Base-by-base conservation (phyloP, 371 early-diverging fungal species). In the Mortierella sp. region DNA sequence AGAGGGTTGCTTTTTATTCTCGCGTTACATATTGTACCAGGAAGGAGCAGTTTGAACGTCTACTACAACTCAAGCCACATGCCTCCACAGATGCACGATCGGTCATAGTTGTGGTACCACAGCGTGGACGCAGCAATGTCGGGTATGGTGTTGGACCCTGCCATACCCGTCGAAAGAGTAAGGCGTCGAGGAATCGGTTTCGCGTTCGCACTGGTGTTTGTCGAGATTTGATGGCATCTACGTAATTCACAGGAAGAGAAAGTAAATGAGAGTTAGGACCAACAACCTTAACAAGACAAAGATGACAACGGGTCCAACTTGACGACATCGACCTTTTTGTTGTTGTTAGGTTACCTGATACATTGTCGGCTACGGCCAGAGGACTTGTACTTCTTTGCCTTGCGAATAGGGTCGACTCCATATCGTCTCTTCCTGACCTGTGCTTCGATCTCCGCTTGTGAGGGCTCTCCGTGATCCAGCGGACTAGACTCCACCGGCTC, bases 31-130 rank as follows among this genome's bases (percentile, higher is more conserved):
- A n/a, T n/a, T n/a, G n/a, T n/a, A n/a, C n/a, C n/a, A n/a, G n/a
- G 31, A 45, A 45, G 29, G 8, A 48, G 37, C 5, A 40, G 64
- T 34, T n/a, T n/a, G 41, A 8, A 40, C 14, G 7, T 19, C 34
- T 37, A 45, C 50, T 69, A 82, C 22, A 82, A 72, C 34, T 82
- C 82, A 50, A 82, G 58, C 82, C 82, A 82, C 78, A 73, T 73
- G 37, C 73, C 73, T 26, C 73, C 73, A 44, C 73, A 73, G 55
- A 73, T 73, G 52, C 82, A 82, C 0, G 82, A 77, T n/a, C 82
- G 69, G 64, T 82, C 82, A 52, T 77, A 82, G 71, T 82, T 78
- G 39, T 82, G 82, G 66, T 82, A 74, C 82, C 82, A 82, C 8
- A 77, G 70, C 24, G 82, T 82, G 10, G 77, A 55, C 8, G 75